Evolutionary conservation across 2,329 filamentous ascomycete species (phyloP), one percentile per base, ranked within the genome.

Genomic region (Pseudodiploospora longispora): DNA sequence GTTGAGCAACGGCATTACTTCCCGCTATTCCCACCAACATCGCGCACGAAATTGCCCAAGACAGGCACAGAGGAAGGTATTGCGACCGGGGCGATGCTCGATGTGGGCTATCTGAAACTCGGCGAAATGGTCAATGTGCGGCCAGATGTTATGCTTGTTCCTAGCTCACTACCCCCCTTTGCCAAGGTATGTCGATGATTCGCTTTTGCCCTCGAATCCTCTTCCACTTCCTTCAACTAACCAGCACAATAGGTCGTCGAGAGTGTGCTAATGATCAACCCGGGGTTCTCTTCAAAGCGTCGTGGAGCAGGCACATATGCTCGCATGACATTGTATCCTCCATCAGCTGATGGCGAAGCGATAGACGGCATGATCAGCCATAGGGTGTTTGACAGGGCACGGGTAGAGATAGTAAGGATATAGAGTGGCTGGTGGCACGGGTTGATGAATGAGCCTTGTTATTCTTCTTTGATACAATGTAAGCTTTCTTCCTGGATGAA

Each of bases 1-100:
- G 78, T 98, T 46, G 85, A 95, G 64, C 93, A 97, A 66, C 74
- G 90, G 6, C 89, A 93, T 59, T 97, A 90, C 64, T 88, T 88
- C 56, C 93, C 93, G 0, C 67, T 97, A 1, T 96, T 90, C 58
- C 93, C 93, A 5, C 82, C 91, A 0, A 75, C 82, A 9, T 80
- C 85, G 41, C 75, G 89, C 40, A 73, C 78, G 46, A 78, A 70
- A 52, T 67, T 87, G 44, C 80, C 83, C 30, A 83, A 76, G 59
- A 79, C 80, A 1, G 81, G 80, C 1, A 77, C 75, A 2, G 71
- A 68, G 12, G 72, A 76, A 47, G 78, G 75, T 1, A 55, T 78
- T 33, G 80, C 78, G 4, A 82, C 85, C 0, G 90, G 90, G 1
- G 81, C 87, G 1, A 82, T 84, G 71, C 62, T 97, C 41, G 93